Base-by-base conservation (phyloP, 129 eudicot species). In the Logfia minima region DNA sequence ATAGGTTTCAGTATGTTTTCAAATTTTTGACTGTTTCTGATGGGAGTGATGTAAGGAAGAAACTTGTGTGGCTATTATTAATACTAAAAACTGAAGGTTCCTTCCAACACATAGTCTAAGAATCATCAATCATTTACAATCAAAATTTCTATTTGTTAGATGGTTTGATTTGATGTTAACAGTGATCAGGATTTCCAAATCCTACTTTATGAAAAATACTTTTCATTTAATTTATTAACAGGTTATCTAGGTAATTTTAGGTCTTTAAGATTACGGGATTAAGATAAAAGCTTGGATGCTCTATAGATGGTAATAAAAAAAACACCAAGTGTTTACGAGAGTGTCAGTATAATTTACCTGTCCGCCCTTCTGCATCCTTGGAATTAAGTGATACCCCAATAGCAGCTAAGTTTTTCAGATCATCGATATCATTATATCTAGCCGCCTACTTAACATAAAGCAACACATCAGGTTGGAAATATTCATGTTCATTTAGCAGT, bases 361-460 rank as follows among this genome's bases (percentile, higher is more conserved):
- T 90, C 18, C 98, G 86, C 65, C 98, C 97, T 83, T 90, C 79
- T 14, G 78, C 81, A 80, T 93, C 98, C 84, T 83, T 93, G 58
- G 98, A 83, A 80, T 90, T 83, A 31, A 93, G 86, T 41, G 98
- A 83, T 52, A 87, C 76, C n/a, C 98, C 98, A 74, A 83, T 24
- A 80, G 97, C 80, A 56, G 85, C 91, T 73, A 93, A 75, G 84
- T 69, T 85, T 70, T 22, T 76, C 69, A 93, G 65, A 75, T 90
- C 96, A 26, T 93, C 98, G 35, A 93, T 78, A 80, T 93, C 98
- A 74, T 87, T 86, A 81, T 90, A 93, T 81, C 98, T 87, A 77
- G 98, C 97, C 82, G 98, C 97, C 98, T 93, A 89, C 71, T 51
- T 26, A 77, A 64, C 23, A 83, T 19, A 53, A 80, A 53, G 24